Evolutionary conservation across 2,329 filamentous ascomycete species (phyloP).

Genomic region (Botryosphaeria dothidea): DNA sequence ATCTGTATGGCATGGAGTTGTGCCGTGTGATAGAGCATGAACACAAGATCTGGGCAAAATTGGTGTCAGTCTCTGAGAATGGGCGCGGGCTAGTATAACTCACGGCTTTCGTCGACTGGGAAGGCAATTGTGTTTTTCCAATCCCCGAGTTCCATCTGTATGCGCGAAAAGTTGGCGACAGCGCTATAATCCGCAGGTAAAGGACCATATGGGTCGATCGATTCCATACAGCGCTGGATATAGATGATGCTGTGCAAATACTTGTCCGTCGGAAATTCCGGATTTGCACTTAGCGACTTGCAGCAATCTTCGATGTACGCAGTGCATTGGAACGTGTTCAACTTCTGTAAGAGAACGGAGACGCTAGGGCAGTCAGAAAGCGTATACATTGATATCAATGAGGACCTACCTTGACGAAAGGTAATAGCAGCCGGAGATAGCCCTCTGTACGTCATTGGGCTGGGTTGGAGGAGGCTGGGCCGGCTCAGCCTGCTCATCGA

Average conservation of each 20-base stretch:
- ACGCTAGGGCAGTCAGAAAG: not conserved
- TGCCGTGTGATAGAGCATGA: constrained; percentile 18
- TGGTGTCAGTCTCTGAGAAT: constrained; percentile 27
- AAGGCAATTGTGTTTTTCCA: not conserved
- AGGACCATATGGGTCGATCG: not conserved
- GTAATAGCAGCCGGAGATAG: not conserved
- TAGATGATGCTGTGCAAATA: constrained; percentile 39
- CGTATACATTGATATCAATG: not conserved
- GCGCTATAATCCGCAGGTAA: constrained; percentile 3
- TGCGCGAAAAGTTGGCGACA: constrained; percentile 32
- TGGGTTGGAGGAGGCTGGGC: too few species aligned
- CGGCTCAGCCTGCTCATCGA: not conserved
- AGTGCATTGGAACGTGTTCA: constrained; percentile 37
- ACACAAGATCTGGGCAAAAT: constrained; percentile 44
- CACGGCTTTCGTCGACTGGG: not conserved
- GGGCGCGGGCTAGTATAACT: not conserved
- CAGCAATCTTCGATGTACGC: constrained; percentile 41
- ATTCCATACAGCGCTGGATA: constrained; percentile 36
- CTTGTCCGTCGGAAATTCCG: constrained; percentile 36
- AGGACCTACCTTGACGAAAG: not conserved
- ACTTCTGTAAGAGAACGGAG: constrained; percentile 34
- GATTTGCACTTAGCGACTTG: constrained; percentile 32
- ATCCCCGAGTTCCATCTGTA: constrained; percentile 28
- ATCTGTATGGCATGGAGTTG: not conserved
- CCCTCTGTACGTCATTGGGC: not conserved